These are phyloP conservation scores for Fomitopsis serialis DNA, from an alignment of 768 basidiomycete species.

Conservation along the genomic window DNA sequence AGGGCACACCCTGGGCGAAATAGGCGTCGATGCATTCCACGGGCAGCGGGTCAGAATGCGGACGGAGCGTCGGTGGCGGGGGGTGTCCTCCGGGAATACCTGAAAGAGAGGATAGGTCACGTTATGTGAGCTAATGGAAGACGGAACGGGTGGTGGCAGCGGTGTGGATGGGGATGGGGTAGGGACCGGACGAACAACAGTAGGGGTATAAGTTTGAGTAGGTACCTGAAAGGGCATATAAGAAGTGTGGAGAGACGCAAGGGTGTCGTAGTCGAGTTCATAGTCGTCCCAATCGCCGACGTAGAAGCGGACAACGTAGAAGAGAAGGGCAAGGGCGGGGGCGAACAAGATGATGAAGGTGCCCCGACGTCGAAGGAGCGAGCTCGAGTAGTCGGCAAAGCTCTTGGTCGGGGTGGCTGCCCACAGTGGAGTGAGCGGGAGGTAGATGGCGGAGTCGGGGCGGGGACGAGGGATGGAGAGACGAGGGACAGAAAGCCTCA, in stretches of 20 bases:
- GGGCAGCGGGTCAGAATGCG: constrained; percentile 1
- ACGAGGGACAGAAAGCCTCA: not conserved
- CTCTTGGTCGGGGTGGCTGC: not conserved
- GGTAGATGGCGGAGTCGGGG: not conserved
- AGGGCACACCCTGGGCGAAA: constrained; percentile 13
- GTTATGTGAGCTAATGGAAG: not conserved
- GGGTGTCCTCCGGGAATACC: not conserved
- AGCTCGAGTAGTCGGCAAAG: not conserved
- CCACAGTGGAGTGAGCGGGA: not conserved
- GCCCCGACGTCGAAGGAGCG: not conserved
- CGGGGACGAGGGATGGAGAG: not conserved
- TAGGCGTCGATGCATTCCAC: constrained; percentile 18
- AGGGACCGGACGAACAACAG: no score
- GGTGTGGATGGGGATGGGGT: no score
- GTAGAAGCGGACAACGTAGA: not conserved
- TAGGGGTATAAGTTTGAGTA: no score
- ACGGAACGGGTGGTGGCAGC: no score
- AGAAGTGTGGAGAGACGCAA: not conserved
- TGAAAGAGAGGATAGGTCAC: not conserved
- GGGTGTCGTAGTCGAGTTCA: not conserved
- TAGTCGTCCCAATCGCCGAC: not conserved
- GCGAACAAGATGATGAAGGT: not conserved
- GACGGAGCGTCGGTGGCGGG: not conserved
- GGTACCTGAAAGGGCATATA: constrained; percentile 3
- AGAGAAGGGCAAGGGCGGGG: constrained; percentile 2